Evolutionary conservation across 768 basidiomycete species (phyloP).

Genomic region (Cyclocybe aegerita): DNA sequence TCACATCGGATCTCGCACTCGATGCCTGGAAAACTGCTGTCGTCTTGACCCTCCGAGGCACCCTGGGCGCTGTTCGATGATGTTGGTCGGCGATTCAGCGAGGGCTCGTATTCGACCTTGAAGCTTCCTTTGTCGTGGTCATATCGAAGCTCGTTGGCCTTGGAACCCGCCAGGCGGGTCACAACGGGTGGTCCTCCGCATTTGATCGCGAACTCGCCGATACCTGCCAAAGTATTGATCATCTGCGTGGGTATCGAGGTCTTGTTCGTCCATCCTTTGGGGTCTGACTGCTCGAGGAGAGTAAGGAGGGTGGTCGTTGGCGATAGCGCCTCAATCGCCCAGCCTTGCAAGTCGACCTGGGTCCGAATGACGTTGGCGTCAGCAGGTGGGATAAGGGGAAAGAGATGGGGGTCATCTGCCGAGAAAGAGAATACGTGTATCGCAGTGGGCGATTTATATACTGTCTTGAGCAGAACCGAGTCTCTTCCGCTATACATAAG

Average conservation of each 20-base stretch:
- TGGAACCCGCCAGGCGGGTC: conserved; percentile 80
- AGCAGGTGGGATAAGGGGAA: conserved; percentile 65
- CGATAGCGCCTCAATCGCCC: conserved; percentile 94
- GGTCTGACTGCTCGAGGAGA: conserved; percentile 94
- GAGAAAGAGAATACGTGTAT: conserved; percentile 97
- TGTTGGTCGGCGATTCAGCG: conserved; percentile 44
- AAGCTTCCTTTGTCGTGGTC: conserved; percentile 85
- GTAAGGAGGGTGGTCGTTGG: conserved; percentile 94
- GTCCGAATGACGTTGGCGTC: conserved; percentile 86
- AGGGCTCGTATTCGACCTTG: conserved; percentile 81
- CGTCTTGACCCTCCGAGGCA: conserved; percentile 23
- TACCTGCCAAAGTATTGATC: conserved; percentile 84
- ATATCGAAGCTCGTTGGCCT: conserved; percentile 70
- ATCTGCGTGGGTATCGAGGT: conserved; percentile 92
- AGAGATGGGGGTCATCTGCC: conserved; percentile 84
- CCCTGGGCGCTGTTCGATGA: conserved; percentile 16
- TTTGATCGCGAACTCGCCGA: conserved; percentile 95
- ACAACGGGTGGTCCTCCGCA: conserved; percentile 93
- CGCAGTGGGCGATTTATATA: conserved; percentile 94
- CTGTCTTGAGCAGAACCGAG: conserved; percentile 86
- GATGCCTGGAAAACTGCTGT: conserved; percentile 48
- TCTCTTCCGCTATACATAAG: conserved; percentile 72
- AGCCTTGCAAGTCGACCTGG: conserved; percentile 97
- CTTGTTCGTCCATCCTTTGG: conserved; percentile 96
- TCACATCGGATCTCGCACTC: conserved; percentile 94